A percentile compares a stretch with the other conserved stretches of the same genome.
These are phyloP conservation scores for Chondrostereum purpureum DNA, from an alignment of 1,284 basidiomycete genomes.

Conservation along the genomic window DNA sequence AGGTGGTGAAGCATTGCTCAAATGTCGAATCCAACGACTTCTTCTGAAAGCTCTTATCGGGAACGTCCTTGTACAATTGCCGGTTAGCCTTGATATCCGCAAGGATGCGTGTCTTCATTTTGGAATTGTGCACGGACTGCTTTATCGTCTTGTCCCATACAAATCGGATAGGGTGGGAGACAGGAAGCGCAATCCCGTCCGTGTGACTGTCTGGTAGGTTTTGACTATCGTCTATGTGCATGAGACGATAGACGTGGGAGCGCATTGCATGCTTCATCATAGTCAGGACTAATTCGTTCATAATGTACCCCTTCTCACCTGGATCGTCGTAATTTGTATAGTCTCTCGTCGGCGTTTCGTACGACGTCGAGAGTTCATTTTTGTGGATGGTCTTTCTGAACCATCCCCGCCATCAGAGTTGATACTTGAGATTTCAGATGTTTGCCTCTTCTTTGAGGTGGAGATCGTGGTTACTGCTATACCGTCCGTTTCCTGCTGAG, in stretches of 20 bases:
- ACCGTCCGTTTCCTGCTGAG: too few species aligned
- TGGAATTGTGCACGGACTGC: constrained; percentile 62
- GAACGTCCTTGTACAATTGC: constrained; percentile 51
- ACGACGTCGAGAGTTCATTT: constrained; percentile 24
- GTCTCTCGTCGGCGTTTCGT: constrained; percentile 48
- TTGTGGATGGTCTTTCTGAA: constrained; percentile 29
- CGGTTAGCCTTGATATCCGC: constrained; percentile 51
- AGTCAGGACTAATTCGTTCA: too few species aligned
- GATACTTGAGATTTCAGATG: constrained; percentile 27
- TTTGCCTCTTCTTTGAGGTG: too few species aligned
- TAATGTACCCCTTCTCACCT: too few species aligned
- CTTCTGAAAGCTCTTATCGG: constrained; percentile 58
- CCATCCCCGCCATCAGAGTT: constrained; percentile 29
- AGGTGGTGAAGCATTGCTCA: constrained; percentile 62
- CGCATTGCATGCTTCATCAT: constrained; percentile 70
- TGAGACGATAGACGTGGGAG: constrained; percentile 48
- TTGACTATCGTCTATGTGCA: constrained; percentile 50
- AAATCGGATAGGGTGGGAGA: constrained; percentile 55
- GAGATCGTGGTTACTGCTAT: too few species aligned
- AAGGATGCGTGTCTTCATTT: constrained; percentile 61
- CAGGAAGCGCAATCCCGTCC: constrained; percentile 40
- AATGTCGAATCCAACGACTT: constrained; percentile 56
- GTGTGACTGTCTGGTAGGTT: constrained; percentile 52
- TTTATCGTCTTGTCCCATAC: constrained; percentile 70
- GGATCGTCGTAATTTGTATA: constrained; percentile 59